Evolutionary conservation across 768 basidiomycete genomes (phyloP).

Genomic region (Zangia roseola): DNA sequence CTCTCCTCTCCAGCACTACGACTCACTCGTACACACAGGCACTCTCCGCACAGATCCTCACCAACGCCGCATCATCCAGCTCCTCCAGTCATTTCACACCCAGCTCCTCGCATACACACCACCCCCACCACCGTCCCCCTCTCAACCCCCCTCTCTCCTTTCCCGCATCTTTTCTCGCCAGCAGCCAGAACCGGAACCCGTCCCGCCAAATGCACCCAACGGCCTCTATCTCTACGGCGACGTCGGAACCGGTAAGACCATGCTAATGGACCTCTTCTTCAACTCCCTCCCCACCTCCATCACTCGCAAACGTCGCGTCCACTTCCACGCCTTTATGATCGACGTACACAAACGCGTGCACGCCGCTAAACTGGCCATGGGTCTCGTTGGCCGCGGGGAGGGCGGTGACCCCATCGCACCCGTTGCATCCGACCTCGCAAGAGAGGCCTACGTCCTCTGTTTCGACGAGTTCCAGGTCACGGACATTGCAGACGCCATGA

Average conservation of each 20-base stretch:
- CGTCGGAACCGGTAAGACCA: conserved; percentile 96
- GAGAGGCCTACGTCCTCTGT: conserved; percentile 82
- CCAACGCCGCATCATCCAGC: conserved; percentile 81
- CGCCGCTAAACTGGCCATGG: conserved; percentile 71
- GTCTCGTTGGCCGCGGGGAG: conserved; percentile 43
- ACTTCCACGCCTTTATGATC: conserved; percentile 99
- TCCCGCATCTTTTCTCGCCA: conserved; percentile 31
- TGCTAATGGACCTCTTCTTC: conserved; percentile 99
- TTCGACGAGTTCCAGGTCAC: conserved; percentile 99
- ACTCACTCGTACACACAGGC: conserved; percentile 48
- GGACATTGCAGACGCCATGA: conserved; percentile 98
- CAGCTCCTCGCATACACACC: conserved; percentile 69
- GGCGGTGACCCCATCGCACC: conserved; percentile 80
- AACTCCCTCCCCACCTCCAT: conserved; percentile 69
- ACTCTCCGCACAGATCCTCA: conserved; percentile 73
- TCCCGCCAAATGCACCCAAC: conserved; percentile 63
- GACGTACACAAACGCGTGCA: conserved; percentile 95
- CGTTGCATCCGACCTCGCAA: conserved; percentile 83
- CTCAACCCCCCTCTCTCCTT: conserved; percentile 14
- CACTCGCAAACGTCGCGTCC: conserved; percentile 80
- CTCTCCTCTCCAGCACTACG: conserved; percentile 40
- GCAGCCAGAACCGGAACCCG: conserved; percentile 21
- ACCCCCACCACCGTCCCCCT: conserved; percentile 45
- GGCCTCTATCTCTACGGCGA: conserved; percentile 95
- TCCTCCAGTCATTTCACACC: conserved; percentile 78